Percentiles rank a stretch among this genome's conserved stretches.
phyloP scores from a whole-genome alignment of 2,329 filamentous ascomycete species.

The Nemania sp. region DNA sequence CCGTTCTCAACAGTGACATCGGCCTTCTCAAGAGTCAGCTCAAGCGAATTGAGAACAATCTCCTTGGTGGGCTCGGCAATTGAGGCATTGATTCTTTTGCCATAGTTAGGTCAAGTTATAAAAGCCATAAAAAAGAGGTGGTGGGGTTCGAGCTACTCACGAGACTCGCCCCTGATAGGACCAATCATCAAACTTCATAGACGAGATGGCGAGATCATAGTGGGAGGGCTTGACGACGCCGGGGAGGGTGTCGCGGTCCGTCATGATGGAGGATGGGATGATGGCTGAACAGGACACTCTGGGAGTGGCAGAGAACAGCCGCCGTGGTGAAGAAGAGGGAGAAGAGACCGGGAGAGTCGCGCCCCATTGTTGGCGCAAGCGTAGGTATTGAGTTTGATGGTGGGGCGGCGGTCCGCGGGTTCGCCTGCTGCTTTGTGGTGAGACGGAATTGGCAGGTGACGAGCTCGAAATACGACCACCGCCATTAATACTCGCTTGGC shows the following conservation, averaged over 20 bases:
- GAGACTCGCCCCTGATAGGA: constrained; percentile 84
- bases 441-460: constrained; percentile 46
- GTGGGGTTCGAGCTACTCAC: constrained; percentile 54
- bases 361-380: constrained; percentile 21
- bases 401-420: constrained; percentile 23
- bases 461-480: constrained; percentile 12
- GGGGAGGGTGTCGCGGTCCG: constrained; percentile 72
- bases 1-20: constrained; percentile 70
- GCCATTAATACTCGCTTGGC: constrained; percentile 22
- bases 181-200: constrained; percentile 80
- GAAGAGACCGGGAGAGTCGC: constrained; percentile 28
- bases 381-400: constrained; percentile 19
- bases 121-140: neutral
- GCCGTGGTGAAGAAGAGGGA: constrained; percentile 27
- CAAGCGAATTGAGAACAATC: constrained; percentile 85
- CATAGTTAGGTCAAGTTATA: constrained; percentile 1
- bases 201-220: constrained; percentile 84
- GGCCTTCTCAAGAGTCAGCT: constrained; percentile 78
- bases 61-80: constrained; percentile 78
- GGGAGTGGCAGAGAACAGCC: constrained; percentile 47
- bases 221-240: constrained; percentile 81
- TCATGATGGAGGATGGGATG: constrained; percentile 59
- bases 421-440: constrained; percentile 6
- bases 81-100: constrained; percentile 75
- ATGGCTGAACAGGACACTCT: constrained; percentile 47